These are phyloP conservation scores for Yamadazyma atmosphaerica DNA, from an alignment of 1,139 yeast genomes.

Conservation along the genomic window DNA sequence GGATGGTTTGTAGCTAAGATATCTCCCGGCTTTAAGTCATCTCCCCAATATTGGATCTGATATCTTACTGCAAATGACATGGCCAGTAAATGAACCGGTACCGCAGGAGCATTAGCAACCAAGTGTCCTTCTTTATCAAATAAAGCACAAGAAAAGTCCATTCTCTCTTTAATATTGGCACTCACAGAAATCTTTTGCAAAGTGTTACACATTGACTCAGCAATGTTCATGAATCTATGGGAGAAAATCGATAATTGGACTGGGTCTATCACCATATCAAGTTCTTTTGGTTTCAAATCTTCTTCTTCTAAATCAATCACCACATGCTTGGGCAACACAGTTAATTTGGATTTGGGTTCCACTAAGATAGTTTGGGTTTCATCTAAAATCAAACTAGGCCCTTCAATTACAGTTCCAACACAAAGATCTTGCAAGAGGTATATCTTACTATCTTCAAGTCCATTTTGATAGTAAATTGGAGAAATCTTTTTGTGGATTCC, in stretches of 20 bases:
- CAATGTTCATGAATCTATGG: slow-evolving; percentile 24
- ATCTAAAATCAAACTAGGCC: slow-evolving; percentile 23
- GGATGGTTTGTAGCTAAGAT: slow-evolving; percentile 23
- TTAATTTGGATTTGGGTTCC: slow-evolving; percentile 18
- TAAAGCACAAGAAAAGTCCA: slow-evolving; percentile 33
- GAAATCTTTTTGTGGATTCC: slow-evolving; percentile 11
- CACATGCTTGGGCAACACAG: slow-evolving; percentile 21
- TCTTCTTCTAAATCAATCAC: slow-evolving; percentile 19
- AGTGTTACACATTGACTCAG: slow-evolving; percentile 23
- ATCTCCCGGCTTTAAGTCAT: slow-evolving; percentile 19
- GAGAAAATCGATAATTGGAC: slow-evolving; percentile 22
- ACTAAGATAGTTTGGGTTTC: slow-evolving; percentile 23
- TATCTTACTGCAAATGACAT: slow-evolving; percentile 22
- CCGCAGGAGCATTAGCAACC: slow-evolving; percentile 23
- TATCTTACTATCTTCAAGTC: slow-evolving; percentile 15
- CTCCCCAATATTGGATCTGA: slow-evolving; percentile 19
- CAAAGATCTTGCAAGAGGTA: slow-evolving; percentile 17
- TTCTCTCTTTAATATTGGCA: slow-evolving; percentile 23
- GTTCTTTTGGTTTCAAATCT: slow-evolving; percentile 6
- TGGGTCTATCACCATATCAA: slow-evolving; percentile 17
- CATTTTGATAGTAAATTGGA: slow-evolving; percentile 46
- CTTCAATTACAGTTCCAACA: slow-evolving; percentile 18
- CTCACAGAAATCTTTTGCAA: slow-evolving; percentile 24
- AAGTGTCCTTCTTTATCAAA: slow-evolving; percentile 21
- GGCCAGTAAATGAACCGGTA: slow-evolving; percentile 24